A percentile compares a stretch with the other conserved stretches of the same genome.
Conservation (phyloP, 2,329 filamentous ascomycete species). For the Colletotrichum godetiae region DNA sequence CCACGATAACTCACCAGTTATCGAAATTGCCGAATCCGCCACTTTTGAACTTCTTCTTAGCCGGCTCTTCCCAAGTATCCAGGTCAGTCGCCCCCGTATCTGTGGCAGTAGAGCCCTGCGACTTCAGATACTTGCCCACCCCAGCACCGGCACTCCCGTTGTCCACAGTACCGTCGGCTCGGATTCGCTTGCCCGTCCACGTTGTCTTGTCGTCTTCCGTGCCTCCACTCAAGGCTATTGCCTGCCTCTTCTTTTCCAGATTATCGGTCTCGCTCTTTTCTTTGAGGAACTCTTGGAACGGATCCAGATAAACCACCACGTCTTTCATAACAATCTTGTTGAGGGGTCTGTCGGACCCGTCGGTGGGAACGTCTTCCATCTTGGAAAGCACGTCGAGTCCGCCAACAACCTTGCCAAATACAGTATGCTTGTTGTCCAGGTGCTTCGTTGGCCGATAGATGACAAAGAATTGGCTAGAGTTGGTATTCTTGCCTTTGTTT, state of each 20-base stretch:
- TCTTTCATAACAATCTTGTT: slow-evolving; percentile 85
- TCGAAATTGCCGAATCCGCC: slow-evolving; percentile 96
- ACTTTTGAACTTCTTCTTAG: slow-evolving; percentile 82
- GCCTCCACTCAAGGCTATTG: slow-evolving; percentile 73
- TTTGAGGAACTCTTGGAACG: slow-evolving; percentile 92
- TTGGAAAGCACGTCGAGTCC: slow-evolving; percentile 77
- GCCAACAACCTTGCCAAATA: slow-evolving; percentile 88
- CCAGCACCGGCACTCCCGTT: slow-evolving; percentile 53
- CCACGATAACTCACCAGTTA: slow-evolving; percentile 70
- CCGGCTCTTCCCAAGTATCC: slow-evolving; percentile 76
- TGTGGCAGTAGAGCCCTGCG: slow-evolving; percentile 54
- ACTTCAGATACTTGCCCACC: slow-evolving; percentile 82
- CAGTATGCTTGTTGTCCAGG: slow-evolving; percentile 95
- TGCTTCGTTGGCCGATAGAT: slow-evolving; percentile 87
- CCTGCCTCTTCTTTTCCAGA: slow-evolving; percentile 67
- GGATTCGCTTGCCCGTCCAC: slow-evolving; percentile 94
- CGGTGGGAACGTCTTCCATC: slow-evolving; percentile 82
- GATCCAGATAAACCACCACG: slow-evolving; percentile 89
- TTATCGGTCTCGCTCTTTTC: slow-evolving; percentile 75
- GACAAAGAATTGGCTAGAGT: slow-evolving; percentile 95
- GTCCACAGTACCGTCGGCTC: slow-evolving; percentile 72
- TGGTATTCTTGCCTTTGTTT: slow-evolving; percentile 98
- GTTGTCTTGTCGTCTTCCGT: slow-evolving; percentile 91
- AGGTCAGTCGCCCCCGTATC: slow-evolving; percentile 48
- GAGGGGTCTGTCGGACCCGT: slow-evolving; percentile 79